Evolutionary conservation across 768 basidiomycete genomes (phyloP).

Genomic region (Naganishia friedmannii): DNA sequence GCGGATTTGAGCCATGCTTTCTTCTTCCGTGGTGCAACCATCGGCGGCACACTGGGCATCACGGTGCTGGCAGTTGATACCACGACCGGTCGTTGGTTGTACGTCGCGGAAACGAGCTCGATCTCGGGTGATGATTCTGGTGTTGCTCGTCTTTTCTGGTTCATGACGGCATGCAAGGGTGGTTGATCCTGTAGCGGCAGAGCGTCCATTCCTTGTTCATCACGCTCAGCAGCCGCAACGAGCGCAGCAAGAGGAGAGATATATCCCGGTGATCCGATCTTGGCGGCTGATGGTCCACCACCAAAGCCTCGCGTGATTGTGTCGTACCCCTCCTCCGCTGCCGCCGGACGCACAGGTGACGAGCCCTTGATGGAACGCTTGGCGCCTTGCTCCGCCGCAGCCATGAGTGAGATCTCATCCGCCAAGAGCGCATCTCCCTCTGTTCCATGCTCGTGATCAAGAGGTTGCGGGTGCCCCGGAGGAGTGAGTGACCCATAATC

Average conservation of each 20-base stretch:
- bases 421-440: slow-evolving; percentile 11
- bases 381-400: not conserved
- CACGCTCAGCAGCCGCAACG: not conserved
- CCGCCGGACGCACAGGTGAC: slow-evolving; percentile 1
- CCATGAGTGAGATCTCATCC: slow-evolving; percentile 20
- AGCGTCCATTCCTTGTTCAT: too few relatives aligned
- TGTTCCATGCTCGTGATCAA: too few relatives aligned
- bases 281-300: too few relatives aligned
- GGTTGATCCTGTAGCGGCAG: too few relatives aligned
- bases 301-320: too few relatives aligned
- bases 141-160: not conserved
- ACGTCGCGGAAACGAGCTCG: not conserved
- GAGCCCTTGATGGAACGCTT: slow-evolving; percentile 4
- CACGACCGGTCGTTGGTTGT: not conserved
- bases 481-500: too few relatives aligned
- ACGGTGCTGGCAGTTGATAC: too few relatives aligned
- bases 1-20: slow-evolving; percentile 13
- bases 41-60: not conserved
- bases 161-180: too few relatives aligned
- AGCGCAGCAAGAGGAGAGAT: not conserved
- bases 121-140: slow-evolving; percentile 18
- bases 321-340: not conserved
- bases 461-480: too few relatives aligned
- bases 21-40: not conserved
- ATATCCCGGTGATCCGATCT: too few relatives aligned